Evolutionary conservation across 2,329 filamentous ascomycete species (phyloP), one percentile per base, ranked within the genome.

Genomic region (Tetracladium maxilliforme): DNA sequence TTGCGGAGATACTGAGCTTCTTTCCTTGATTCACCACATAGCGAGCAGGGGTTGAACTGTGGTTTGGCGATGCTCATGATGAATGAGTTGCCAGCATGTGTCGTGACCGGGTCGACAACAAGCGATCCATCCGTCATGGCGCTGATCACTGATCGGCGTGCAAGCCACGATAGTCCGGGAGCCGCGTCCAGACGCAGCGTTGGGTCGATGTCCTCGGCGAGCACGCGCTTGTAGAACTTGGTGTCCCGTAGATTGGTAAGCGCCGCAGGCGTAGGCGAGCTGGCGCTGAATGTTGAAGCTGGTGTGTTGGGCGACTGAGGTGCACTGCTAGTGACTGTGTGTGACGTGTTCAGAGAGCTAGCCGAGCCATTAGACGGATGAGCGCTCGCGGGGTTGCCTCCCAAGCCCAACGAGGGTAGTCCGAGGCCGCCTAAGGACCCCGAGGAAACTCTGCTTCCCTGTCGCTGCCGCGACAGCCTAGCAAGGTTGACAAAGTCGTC

Each of bases 131-230:
- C 80, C 12, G 77, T 78, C 36, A 98, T 79, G 26, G 83, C 75
- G 32, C 67, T 77, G 19, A 93, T 51, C 5, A 95, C 84, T 6
- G 77, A 80, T 29, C 90, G 74, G 22, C 87, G 77, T 24, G 82
- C 84, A 23, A 98, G 65, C 83, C 90, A 98, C 1, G 84, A 94
- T 15, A 98, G 67, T 1, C 86, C 82, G 1, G 90, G 90, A 0
- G 90, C 86, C 3, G 72, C 66, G 47, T 98, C 90, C 4, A 98
- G 66, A 21, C 90, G 74, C 7, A 98, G 57, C 0, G 90, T 93
- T 1, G 90, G 90, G 45, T 98, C 90, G 29, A 98, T 82, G 43
- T 98, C 90, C 48, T 98, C 90, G 12, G 70, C 64, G 14, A 95
- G 52, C 6, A 74, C 75, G 23, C 90, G 74, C 55, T 95, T 95